A percentile compares a stretch with the other conserved stretches of the same genome.
phyloP scores from a whole-genome alignment of 306 rosid genomes.

The Vigna radiata region DNA sequence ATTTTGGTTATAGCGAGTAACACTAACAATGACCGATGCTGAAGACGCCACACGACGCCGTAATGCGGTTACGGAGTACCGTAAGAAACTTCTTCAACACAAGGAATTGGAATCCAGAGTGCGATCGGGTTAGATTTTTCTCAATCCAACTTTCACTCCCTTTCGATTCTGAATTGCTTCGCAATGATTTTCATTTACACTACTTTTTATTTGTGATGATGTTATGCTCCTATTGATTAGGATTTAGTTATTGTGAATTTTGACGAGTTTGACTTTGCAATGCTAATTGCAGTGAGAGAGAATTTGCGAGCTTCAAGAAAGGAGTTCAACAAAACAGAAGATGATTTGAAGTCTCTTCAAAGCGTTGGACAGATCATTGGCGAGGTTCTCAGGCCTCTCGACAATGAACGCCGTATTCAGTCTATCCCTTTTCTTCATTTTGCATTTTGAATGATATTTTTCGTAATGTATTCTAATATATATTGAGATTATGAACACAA shows the following conservation, averaged over 20 bases:
- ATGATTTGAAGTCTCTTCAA: slow-evolving; percentile 96
- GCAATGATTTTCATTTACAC: neutral
- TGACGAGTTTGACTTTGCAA: slow-evolving; percentile 10
- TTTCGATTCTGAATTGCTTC: neutral
- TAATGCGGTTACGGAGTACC: slow-evolving; percentile 66
- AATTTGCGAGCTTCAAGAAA: slow-evolving; percentile 75
- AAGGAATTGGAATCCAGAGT: slow-evolving; percentile 90
- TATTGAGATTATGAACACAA: neutral
- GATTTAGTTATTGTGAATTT: slow-evolving; percentile 36
- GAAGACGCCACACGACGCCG: slow-evolving; percentile 80
- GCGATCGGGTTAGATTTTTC: slow-evolving; percentile 68
- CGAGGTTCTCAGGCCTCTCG: slow-evolving; percentile 96
- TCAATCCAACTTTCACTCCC: neutral
- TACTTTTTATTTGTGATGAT: too few relatives aligned
- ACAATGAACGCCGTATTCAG: slow-evolving; percentile 80
- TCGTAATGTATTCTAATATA: slow-evolving; percentile 3
- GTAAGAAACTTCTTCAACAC: slow-evolving; percentile 84
- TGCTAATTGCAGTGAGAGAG: slow-evolving; percentile 72
- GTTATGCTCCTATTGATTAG: slow-evolving; percentile 8
- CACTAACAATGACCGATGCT: slow-evolving; percentile 57
- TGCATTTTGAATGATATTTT: neutral
- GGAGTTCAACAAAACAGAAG: slow-evolving; percentile 93
- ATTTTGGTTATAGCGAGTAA: neutral
- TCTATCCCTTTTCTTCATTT: slow-evolving; percentile 29
- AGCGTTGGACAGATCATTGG: slow-evolving; percentile 96